Evolutionary conservation across 495 filamentous ascomycete species (phyloP).

Genomic region (Aspergillus heteromorphus): DNA sequence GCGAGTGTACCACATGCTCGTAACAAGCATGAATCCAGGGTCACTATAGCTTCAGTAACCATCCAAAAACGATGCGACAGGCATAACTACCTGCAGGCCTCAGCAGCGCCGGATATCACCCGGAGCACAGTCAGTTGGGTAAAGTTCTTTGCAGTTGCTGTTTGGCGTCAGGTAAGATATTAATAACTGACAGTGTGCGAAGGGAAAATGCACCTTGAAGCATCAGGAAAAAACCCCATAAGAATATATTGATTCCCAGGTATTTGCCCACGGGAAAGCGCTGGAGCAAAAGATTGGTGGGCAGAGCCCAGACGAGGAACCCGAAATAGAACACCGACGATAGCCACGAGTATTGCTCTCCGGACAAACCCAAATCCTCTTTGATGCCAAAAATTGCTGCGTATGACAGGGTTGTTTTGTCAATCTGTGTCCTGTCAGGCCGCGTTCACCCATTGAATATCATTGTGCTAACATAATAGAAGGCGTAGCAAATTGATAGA

Average conservation of each 20-base stretch:
- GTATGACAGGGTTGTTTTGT: conserved; percentile 53
- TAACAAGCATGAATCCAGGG: conserved; percentile 24
- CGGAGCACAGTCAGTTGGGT: conserved; percentile 41
- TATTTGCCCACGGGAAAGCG: conserved; percentile 46
- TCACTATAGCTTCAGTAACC: conserved; percentile 14
- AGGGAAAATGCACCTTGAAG: neutral
- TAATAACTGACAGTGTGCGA: neutral
- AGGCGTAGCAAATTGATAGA: conserved; percentile 46
- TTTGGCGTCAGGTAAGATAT: conserved; percentile 25
- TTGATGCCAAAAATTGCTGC: conserved; percentile 53
- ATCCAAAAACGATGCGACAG: neutral
- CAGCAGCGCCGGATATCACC: conserved; percentile 48
- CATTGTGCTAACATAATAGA: conserved; percentile 43
- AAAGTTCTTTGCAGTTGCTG: conserved; percentile 45
- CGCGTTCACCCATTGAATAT: too few relatives aligned
- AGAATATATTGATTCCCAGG: conserved; percentile 44
- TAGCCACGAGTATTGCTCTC: conserved; percentile 49
- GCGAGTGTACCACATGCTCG: conserved; percentile 37
- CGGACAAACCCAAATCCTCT: conserved; percentile 38
- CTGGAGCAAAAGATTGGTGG: conserved; percentile 48
- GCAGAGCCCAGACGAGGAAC: conserved; percentile 31
- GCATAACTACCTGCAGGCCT: conserved; percentile 33
- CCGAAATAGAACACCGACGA: conserved; percentile 54
- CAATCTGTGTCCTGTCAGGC: conserved; percentile 28
- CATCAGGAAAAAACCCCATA: conserved; percentile 44